phyloP scores from a whole-genome alignment of 2,329 filamentous ascomycete species.

The Trichoderma sp. region DNA sequence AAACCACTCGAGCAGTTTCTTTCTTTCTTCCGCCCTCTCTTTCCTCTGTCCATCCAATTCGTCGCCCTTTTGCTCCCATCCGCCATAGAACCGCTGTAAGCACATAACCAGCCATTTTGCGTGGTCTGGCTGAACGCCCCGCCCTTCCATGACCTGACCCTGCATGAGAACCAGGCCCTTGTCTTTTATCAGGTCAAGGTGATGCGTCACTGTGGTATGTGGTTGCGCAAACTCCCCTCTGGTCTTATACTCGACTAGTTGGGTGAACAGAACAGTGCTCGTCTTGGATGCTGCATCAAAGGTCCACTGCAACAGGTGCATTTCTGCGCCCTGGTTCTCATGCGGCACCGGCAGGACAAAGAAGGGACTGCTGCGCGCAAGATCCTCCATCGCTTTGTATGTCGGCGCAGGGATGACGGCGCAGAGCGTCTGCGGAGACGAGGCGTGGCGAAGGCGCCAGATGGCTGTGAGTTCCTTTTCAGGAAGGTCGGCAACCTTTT shows the following conservation, averaged over 20 bases:
- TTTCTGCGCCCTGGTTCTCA: constrained; percentile 69
- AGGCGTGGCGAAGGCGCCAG: constrained; percentile 85
- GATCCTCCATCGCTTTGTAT: constrained; percentile 68
- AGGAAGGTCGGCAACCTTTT: constrained; percentile 70
- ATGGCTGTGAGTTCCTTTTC: constrained; percentile 79
- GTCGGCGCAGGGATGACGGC: constrained; percentile 71
- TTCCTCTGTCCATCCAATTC: constrained; percentile 40
- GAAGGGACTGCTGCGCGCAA: constrained; percentile 73
- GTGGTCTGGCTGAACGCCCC: constrained; percentile 74
- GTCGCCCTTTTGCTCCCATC: constrained; percentile 48
- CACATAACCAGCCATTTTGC: constrained; percentile 91
- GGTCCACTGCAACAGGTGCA: constrained; percentile 95
- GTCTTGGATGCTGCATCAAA: constrained; percentile 67
- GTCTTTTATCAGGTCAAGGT: constrained; percentile 71
- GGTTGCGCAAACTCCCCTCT: constrained; percentile 85
- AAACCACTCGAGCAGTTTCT: constrained; percentile 76
- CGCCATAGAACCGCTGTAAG: constrained; percentile 88
- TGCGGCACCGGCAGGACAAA: constrained; percentile 88
- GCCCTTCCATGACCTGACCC: constrained; percentile 71
- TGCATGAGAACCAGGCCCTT: constrained; percentile 84
- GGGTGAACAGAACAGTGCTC: constrained; percentile 84
- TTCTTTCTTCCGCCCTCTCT: constrained; percentile 60
- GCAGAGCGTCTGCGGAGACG: constrained; percentile 71
- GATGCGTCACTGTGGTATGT: constrained; percentile 91
- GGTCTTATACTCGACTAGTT: constrained; percentile 88